Evolutionary conservation across 345 rosid species (phyloP), one percentile per base, ranked within the genome.

Genomic region (Trapa incisa): DNA sequence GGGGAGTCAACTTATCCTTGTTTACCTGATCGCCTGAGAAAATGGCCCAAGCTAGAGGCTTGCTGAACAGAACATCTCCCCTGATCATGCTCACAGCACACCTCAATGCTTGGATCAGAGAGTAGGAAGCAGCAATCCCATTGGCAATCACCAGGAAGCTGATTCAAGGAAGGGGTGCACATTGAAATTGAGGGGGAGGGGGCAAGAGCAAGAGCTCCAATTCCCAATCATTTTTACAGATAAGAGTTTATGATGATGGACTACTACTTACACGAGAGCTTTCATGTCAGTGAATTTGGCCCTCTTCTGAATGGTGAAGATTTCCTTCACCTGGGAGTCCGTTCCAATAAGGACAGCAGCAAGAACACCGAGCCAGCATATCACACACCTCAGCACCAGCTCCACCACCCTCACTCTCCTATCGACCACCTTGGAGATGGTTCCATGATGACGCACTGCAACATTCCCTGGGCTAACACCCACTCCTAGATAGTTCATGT

Each of bases 221-320:
- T 17, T 65, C 37, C 5, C 29, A 22, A 43, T 65, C 37, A 41
- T 50, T 4, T 1, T 16, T 8, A 11, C 60, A 35, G n/a, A n/a
- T 37, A 14, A 32, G 3, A 17, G 39, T 43, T 33, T 17, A 37
- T 52, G 33, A 56, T 36, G 13, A 41, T 5, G 16, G 67, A 67
- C 43, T 3, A 47, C 35, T 71, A 68, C 92, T 77, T 77, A 91
- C 99, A 91, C 91, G 38, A 94, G 89, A 9, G 97, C 89, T 79
- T 91, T 94, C 95, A 91, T 87, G 81, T 91, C 99, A 7, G 95
- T 87, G 74, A 77, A 91, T 72, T 61, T 84, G 5, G 97, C 99
- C 73, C 63, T 77, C 85, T 86, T 90, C 75, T 71, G 78, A 65
- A 89, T 89, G 3, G 86, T 70, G 73, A 94, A 91, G 79, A 94